Percentiles rank a stretch among this genome's conserved stretches.
Conservation (phyloP, 768 basidiomycete species). For the Termitomyces sp. region DNA sequence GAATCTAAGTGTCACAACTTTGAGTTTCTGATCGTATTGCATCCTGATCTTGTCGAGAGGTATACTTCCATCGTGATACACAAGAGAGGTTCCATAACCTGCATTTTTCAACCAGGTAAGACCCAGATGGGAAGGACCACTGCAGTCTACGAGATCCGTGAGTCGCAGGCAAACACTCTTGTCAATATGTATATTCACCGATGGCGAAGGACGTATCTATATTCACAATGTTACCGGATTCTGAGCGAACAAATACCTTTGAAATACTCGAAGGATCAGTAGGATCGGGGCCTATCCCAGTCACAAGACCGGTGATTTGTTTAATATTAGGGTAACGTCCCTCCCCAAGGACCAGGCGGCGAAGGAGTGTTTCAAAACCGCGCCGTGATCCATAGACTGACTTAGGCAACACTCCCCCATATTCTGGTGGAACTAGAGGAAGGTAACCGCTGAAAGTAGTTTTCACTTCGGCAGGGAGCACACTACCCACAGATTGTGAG, state of each 20-base stretch:
- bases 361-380: constrained; percentile 25
- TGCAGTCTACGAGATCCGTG: constrained; percentile 24
- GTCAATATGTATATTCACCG: background rate
- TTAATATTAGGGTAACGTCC: constrained; percentile 18
- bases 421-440: constrained; percentile 9
- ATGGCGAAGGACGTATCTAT: background rate
- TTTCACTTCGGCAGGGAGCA: constrained; percentile 15
- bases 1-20: background rate
- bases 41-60: background rate
- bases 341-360: constrained; percentile 20
- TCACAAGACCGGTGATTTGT: constrained; percentile 24
- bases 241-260: constrained; percentile 9
- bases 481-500: background rate
- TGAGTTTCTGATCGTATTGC: constrained; percentile 3
- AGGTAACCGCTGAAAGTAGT: constrained; percentile 10
- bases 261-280: constrained; percentile 9
- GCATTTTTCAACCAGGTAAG: constrained; percentile 22
- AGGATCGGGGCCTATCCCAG: constrained; percentile 17
- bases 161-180: background rate
- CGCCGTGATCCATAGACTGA: constrained; percentile 19
- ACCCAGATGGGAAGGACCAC: constrained; percentile 23
- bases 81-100: constrained; percentile 13
- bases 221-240: background rate
- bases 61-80: background rate
- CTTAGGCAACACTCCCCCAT: constrained; percentile 10